These are phyloP conservation scores for Pseudogymnoascus sp. DNA, from an alignment of 2,329 filamentous ascomycete genomes.

Conservation along the genomic window DNA sequence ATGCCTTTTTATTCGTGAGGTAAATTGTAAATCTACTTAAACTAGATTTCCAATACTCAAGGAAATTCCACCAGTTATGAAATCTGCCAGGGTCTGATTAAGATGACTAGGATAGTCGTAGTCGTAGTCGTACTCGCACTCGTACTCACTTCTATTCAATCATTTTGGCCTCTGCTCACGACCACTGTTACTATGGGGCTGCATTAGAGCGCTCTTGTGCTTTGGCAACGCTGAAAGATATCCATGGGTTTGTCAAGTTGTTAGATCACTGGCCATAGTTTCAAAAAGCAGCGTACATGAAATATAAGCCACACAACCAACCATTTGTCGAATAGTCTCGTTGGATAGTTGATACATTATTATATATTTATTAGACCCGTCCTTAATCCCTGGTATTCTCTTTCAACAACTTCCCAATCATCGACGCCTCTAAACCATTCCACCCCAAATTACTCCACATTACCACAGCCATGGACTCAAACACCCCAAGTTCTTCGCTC, in stretches of 20 bases:
- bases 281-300: background rate
- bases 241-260: too few species aligned
- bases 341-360: conserved; percentile 2
- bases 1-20: background rate
- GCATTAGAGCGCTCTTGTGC: too few species aligned
- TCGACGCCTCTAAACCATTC: conserved; percentile 1
- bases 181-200: too few species aligned
- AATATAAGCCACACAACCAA: background rate
- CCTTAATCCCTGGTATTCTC: conserved; percentile 3
- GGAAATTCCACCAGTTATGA: background rate
- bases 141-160: background rate
- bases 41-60: background rate
- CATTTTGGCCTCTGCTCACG: background rate
- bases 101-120: background rate
- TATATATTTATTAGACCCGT: background rate
- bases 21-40: background rate
- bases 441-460: background rate
- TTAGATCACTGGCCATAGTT: background rate
- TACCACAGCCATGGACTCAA: background rate
- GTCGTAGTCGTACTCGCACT: background rate
- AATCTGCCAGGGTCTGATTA: background rate
- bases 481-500: background rate
- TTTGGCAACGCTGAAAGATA: too few species aligned
- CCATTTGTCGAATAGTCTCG: background rate
- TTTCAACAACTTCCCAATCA: background rate